Base-by-base conservation (phyloP, 768 basidiomycete species). In the Panus rudis region DNA sequence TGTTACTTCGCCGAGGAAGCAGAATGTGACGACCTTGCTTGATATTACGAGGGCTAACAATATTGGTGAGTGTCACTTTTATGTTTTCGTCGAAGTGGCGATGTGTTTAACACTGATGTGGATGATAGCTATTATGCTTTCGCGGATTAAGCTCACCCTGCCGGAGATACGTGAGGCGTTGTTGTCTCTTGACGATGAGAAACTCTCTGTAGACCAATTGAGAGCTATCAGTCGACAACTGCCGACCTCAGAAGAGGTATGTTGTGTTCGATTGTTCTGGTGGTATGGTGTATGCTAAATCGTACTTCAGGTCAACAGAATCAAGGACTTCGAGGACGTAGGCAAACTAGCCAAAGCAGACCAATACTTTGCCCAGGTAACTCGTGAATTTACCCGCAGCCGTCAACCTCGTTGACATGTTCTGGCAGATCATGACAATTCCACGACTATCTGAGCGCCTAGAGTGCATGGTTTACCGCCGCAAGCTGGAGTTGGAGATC, bases 21-120 rank as follows among this genome's bases (percentile, higher is more conserved):
- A 78, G 58, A 73, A 72, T 48, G 71, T 81, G 1, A 80, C 78
- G 0, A 89, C 85, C 0, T 61, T 92, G 21, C 64, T 92, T 25
- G 84, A 88, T 55, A 87, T 85, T 34, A 82, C 78, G 13, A 72
- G 89, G 13, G 87, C 92, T 1, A 89, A 90, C 51, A 87, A 93
- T 53, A 71, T 92, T 51, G 84, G 90, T 81, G 50, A 52, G 73
- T n/a, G 28, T 10, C 28, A n/a, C 10, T 17, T 4, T 39, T 24
- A 32, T 20, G 28, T 6, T 37, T 26, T 16, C 32, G 30, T 17
- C 32, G 39, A n/a, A 5, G 38, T 27, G 37, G 21, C 34, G 43
- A n/a, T 51, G 45, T 28, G 44, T 38, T 21, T 44, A 11, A 37
- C n/a, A 3, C 38, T 47, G 37, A 34, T 30, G 40, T 39, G 22